A percentile compares a stretch with the other conserved stretches of the same genome.
Conservation (phyloP, 2,329 filamentous ascomycete species). For the Harringtonia lauricola region DNA sequence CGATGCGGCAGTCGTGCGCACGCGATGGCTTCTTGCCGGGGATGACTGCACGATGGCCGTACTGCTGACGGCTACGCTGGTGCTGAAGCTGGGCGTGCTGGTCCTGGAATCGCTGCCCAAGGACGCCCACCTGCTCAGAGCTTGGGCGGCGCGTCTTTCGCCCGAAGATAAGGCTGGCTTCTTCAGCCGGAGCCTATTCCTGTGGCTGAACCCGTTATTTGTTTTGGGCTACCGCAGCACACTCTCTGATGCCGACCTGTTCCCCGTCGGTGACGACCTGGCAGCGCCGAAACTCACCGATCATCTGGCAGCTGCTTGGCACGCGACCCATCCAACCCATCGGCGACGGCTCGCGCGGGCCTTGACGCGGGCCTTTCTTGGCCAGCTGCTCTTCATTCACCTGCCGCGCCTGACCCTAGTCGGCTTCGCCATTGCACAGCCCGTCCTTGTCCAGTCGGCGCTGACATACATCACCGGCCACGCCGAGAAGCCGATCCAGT, state of each 20-base stretch:
- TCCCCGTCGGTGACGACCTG: neutral
- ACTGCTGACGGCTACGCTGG: neutral
- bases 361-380: neutral
- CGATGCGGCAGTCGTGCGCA: neutral
- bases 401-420: neutral
- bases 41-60: neutral
- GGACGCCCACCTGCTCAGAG: neutral
- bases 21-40: neutral
- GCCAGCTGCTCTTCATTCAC: neutral
- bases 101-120: neutral
- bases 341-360: neutral
- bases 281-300: neutral
- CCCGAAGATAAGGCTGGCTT: neutral
- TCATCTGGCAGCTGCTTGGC: neutral
- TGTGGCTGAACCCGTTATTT: neutral
- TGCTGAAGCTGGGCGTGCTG: neutral
- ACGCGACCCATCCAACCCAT: neutral
- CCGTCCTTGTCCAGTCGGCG: neutral
- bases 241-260: neutral
- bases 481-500: neutral
- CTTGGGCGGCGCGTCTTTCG: neutral
- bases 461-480: neutral
- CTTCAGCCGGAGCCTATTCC: neutral
- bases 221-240: neutral
- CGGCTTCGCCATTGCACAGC: constrained; percentile 2